phyloP scores from a whole-genome alignment of 345 rosid genomes.

The Boechera stricta region DNA sequence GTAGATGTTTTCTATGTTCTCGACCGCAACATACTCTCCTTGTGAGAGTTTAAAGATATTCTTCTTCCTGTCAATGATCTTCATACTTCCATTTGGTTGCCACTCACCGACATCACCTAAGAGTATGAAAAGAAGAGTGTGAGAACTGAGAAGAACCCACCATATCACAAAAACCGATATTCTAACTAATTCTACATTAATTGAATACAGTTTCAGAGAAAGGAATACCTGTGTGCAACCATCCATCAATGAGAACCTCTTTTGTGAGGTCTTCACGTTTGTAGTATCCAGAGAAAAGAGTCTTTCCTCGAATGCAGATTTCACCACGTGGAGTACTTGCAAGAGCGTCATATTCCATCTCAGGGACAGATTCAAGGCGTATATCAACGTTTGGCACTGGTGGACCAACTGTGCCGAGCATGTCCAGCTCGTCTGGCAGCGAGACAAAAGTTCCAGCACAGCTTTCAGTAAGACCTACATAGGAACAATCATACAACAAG shows the following conservation, averaged over 20 bases:
- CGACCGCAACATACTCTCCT: constrained; percentile 94
- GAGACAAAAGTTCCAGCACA: constrained; percentile 96
- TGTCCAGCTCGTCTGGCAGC: constrained; percentile 69
- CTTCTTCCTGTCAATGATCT: constrained; percentile 85
- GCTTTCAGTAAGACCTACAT: constrained; percentile 91
- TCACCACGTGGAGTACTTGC: constrained; percentile 81
- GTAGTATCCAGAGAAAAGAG: constrained; percentile 87
- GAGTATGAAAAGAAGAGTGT: constrained; percentile 24
- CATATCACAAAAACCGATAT: not conserved
- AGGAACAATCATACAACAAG: not conserved
- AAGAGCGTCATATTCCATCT: constrained; percentile 92
- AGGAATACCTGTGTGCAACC: constrained; percentile 89
- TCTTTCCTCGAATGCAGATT: constrained; percentile 79
- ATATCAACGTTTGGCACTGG: constrained; percentile 96
- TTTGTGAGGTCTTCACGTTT: constrained; percentile 90
- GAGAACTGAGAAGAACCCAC: constrained; percentile 22
- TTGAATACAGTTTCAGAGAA: not conserved
- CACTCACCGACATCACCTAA: constrained; percentile 94
- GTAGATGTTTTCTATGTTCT: constrained; percentile 82
- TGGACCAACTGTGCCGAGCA: constrained; percentile 95
- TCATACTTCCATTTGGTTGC: constrained; percentile 92
- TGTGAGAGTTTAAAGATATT: constrained; percentile 91
- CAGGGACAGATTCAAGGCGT: constrained; percentile 91
- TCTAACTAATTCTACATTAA: not conserved
- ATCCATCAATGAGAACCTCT: constrained; percentile 89